Conservation (phyloP, 768 basidiomycete species). For the Amanita subjunquillea region DNA sequence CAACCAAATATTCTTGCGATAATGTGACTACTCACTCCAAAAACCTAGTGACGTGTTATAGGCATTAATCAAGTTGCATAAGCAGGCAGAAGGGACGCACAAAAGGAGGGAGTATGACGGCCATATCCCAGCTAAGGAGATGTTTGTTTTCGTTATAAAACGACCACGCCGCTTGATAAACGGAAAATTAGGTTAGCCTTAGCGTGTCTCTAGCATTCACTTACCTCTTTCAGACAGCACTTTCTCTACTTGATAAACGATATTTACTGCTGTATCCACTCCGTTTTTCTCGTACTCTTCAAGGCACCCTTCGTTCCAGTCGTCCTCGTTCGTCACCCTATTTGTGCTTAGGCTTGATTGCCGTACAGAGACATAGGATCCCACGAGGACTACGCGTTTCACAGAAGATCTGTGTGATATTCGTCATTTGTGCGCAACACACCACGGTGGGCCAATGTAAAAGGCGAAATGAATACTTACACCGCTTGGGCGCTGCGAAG, state of each 20-base stretch:
- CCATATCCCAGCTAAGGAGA: conserved; percentile 38
- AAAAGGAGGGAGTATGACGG: conserved; percentile 43
- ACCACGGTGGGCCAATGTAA: background rate
- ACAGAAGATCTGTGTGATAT: conserved; percentile 21
- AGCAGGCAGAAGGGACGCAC: conserved; percentile 15
- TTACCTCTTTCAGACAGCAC: conserved; percentile 50
- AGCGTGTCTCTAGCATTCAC: too few relatives aligned
- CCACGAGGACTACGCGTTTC: conserved; percentile 62
- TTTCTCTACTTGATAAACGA: conserved; percentile 57
- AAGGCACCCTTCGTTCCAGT: conserved; percentile 53
- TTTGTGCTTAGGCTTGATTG: conserved; percentile 13
- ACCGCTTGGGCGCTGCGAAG: conserved; percentile 24
- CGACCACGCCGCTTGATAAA: conserved; percentile 28
- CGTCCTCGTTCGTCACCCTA: conserved; percentile 26
- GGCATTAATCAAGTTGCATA: too few relatives aligned
- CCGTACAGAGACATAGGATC: conserved; percentile 42
- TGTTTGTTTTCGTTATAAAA: conserved; percentile 32
- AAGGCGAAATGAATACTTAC: conserved; percentile 26
- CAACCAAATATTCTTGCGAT: too few relatives aligned
- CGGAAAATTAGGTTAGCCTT: background rate
- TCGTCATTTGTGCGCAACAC: too few relatives aligned
- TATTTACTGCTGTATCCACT: conserved; percentile 20
- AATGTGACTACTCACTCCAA: background rate
- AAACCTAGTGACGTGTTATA: background rate
- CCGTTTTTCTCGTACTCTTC: conserved; percentile 38